Conservation (phyloP, 768 basidiomycete species). For the Leucosporidium creatinivorum region DNA sequence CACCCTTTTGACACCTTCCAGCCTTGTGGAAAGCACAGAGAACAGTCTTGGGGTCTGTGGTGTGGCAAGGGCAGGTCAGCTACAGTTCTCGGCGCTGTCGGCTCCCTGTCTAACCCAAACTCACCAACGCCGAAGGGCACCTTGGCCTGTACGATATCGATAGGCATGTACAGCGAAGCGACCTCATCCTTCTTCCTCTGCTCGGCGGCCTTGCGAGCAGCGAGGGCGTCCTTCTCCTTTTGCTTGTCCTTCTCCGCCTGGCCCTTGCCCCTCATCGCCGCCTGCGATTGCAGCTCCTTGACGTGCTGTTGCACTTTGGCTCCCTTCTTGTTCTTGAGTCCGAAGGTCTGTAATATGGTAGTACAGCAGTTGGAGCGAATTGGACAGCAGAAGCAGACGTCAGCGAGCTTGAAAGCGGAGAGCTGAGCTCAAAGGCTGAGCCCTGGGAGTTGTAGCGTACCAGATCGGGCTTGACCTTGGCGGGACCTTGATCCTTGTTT, state of each 20-base stretch:
- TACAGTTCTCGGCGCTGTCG: neutral
- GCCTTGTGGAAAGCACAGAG: slow-evolving; percentile 89
- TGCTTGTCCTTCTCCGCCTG: slow-evolving; percentile 70
- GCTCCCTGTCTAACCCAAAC: neutral
- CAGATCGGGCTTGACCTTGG: slow-evolving; percentile 62
- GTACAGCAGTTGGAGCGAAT: neutral
- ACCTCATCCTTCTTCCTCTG: slow-evolving; percentile 54
- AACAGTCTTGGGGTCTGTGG: slow-evolving; percentile 78
- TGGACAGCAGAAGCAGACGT: neutral
- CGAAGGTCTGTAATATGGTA: slow-evolving; percentile 42
- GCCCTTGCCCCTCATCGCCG: slow-evolving; percentile 67
- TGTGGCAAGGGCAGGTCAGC: neutral
- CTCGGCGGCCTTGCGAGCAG: slow-evolving; percentile 38
- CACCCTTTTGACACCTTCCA: slow-evolving; percentile 84
- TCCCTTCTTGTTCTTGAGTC: slow-evolving; percentile 69
- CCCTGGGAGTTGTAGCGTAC: slow-evolving; percentile 12
- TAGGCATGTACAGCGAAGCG: slow-evolving; percentile 49
- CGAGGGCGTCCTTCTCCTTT: slow-evolving; percentile 51
- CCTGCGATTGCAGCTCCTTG: slow-evolving; percentile 69
- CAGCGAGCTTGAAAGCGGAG: slow-evolving; percentile 20
- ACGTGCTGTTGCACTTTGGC: slow-evolving; percentile 88
- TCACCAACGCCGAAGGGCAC: slow-evolving; percentile 75
- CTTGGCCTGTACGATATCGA: slow-evolving; percentile 42
- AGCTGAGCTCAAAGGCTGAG: slow-evolving; percentile 37
- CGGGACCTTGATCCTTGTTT: slow-evolving; percentile 57